These are phyloP conservation scores for Ophiocordyceps camponoti-floridani DNA, from an alignment of 2,329 filamentous ascomycete species.

Conservation along the genomic window DNA sequence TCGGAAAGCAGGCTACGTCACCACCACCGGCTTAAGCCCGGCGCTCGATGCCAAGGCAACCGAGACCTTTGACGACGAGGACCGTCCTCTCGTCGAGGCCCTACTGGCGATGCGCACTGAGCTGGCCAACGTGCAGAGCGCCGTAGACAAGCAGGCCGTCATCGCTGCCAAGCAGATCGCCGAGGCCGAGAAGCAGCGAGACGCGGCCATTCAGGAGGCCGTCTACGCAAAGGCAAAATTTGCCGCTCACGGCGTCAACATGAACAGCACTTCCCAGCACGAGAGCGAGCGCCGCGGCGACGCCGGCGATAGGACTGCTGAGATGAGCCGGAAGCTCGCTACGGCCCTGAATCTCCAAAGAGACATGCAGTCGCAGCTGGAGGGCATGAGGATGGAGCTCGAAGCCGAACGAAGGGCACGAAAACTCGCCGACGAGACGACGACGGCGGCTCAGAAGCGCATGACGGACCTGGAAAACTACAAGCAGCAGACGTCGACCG, in stretches of 20 bases:
- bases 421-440: constrained; percentile 75
- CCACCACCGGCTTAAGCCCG: constrained; percentile 51
- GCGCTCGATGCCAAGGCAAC: constrained; percentile 57
- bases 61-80: constrained; percentile 78
- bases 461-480: constrained; percentile 71
- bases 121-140: constrained; percentile 71
- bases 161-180: constrained; percentile 78
- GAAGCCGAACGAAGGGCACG: constrained; percentile 67
- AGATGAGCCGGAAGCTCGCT: constrained; percentile 72
- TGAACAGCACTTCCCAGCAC: constrained; percentile 38
- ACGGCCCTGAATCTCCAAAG: constrained; percentile 59
- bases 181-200: constrained; percentile 85
- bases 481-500: constrained; percentile 65
- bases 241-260: constrained; percentile 56
- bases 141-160: constrained; percentile 75
- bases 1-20: constrained; percentile 71
- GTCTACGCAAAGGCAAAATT: constrained; percentile 89
- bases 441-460: constrained; percentile 64
- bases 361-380: constrained; percentile 62
- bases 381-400: constrained; percentile 50
- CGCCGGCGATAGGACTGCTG: constrained; percentile 35
- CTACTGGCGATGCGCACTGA: constrained; percentile 82
- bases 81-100: constrained; percentile 81
- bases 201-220: constrained; percentile 85
- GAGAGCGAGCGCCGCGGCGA: constrained; percentile 44